Base-by-base conservation (phyloP, 2,329 filamentous ascomycete species). In the Exophiala alcalophila region DNA sequence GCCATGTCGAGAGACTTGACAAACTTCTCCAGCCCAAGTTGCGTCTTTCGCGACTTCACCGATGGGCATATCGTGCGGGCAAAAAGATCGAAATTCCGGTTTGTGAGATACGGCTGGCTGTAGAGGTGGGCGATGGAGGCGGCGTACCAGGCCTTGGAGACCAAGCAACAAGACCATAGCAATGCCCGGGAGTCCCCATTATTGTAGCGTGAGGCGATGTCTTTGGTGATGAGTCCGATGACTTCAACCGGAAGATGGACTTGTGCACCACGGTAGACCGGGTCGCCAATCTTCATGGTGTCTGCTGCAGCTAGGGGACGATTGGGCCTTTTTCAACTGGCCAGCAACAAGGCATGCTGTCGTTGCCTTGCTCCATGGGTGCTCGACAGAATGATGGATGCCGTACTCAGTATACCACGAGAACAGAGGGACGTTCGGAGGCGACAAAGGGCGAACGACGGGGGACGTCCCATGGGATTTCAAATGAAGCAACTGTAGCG, bases 71-170 rank as follows among this genome's bases (percentile, higher is more conserved):
- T 67, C 0, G 76, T 74, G 18, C 64, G 61, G 3, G 72, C 67
- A 56, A 83, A 83, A 2, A 65, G 62, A 15, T 68, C 63, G 55
- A 78, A 81, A 44, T 73, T 72, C 18, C 61, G 61, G 10, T 75
- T 74, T 4, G 46, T 44, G 4, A 83, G 62, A 31, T 65, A 60
- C 2, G 79, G 79, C 2, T 59, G 58, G 16, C 65, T 61, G 56
- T 82, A 83, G 9, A 83, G 69, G 9, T 65, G 61, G 1, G 65
- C 59, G 6, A 79, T 64, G 0, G 71, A 69, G 9, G 70, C 68
- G 4, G 67, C 64, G 55, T 81, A 78, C 78, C 78, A 82, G 50
- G 77, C 71, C 20, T 66, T 70, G 3, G 67, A 74, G 4, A 77
- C 63, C 5, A 75, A 62, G 53, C 73, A 76, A 57, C 75, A 77